Base-by-base conservation (phyloP, 2,329 filamentous ascomycete genomes). In the Penicillium hesseltinei region DNA sequence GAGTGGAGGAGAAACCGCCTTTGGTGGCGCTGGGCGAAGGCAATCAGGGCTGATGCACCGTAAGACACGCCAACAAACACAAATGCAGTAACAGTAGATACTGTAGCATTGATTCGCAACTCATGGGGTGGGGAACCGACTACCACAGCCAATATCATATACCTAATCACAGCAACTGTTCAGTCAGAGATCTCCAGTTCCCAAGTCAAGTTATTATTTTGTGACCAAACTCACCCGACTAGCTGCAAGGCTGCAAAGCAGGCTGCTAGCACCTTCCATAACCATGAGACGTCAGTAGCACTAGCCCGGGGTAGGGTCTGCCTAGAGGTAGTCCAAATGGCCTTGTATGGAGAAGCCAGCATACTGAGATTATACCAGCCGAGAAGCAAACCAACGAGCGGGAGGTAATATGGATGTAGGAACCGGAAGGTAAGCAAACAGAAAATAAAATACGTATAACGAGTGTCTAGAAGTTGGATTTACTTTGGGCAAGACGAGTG, bases 111-210 rank as follows among this genome's bases (percentile, higher is more conserved):
- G 33, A 53, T 40, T 40, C 19, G 54, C 19, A 56, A 25, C 23
- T 52, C 42, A 9, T 52, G 25, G 5, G 27, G 21, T 35, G 48
- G 33, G 17, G 33, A 38, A 8, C 48, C 21, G 25, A 46, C 27
- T 11, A 46, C 27, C 7, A 56, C 42, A 17, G 48, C 54, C 21
- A 56, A 21, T n/a, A 56, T 36, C 54, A 56, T 56, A n/a, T 56
- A 56, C 5, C 54, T 56, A 40, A 9, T 0, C 33, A 19, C 29
- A 8, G 19, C 4, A 13, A 27, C 2, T 19, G 4, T 23, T 36
- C 25, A 21, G 36, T 54, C 4, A 54, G 36, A 17, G 10, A 33
- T 2, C n/a, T 35, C 8, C 2, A 11, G 3, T 19, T 48, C 4
- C 10, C 7, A 19, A 39, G 10, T 19, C n/a, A 38, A 23, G 33